phyloP scores from a whole-genome alignment of 2,329 filamentous ascomycete species.

The Claviceps fusiformis region DNA sequence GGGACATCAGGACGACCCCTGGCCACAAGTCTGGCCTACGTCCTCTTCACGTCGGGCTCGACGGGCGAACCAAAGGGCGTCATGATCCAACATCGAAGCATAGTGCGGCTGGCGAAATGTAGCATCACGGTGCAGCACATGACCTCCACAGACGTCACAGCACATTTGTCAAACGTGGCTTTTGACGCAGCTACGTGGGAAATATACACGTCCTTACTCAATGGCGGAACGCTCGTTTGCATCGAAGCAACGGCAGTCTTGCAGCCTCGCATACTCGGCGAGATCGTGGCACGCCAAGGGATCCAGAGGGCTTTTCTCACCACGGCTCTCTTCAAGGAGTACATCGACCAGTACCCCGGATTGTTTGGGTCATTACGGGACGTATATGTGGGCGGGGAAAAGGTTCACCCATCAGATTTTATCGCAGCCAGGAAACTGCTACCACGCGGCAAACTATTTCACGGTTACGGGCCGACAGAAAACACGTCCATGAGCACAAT shows the following conservation, averaged over 20 bases:
- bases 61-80: conserved; percentile 1
- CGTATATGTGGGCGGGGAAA: neutral
- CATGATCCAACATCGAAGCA: neutral
- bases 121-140: neutral
- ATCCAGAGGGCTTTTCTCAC: neutral
- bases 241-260: conserved; percentile 7
- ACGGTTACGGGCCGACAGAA: conserved; percentile 6
- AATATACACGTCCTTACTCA: conserved; percentile 7
- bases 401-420: neutral
- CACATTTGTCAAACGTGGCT: conserved; percentile 7
- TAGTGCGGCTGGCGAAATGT: neutral
- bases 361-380: neutral
- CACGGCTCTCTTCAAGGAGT: neutral
- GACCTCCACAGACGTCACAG: neutral
- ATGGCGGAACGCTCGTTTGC: conserved; percentile 8
- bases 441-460: neutral
- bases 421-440: neutral
- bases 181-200: conserved; percentile 9
- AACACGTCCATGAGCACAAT: neutral
- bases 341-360: neutral
- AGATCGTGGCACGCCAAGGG: neutral
- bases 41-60: conserved; percentile 1
- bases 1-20: neutral
- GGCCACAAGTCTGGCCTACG: conserved; percentile 1
- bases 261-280: neutral